These are phyloP conservation scores for Fusarium udum DNA, from an alignment of 2,329 filamentous ascomycete genomes.

Conservation along the genomic window DNA sequence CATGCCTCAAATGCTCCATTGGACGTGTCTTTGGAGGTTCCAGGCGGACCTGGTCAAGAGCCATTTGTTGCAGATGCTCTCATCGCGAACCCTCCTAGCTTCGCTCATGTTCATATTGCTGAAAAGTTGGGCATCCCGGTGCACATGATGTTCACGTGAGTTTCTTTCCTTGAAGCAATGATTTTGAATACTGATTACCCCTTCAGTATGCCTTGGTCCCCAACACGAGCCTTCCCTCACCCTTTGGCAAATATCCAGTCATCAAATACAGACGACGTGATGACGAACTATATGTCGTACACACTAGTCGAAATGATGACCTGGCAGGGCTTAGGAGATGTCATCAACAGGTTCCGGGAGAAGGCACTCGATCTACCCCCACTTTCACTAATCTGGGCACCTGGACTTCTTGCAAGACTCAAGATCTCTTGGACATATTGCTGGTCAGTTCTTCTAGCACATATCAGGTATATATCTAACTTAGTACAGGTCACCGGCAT, in stretches of 20 bases:
- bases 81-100: slow-evolving; percentile 81
- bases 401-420: slow-evolving; percentile 79
- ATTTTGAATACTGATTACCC: slow-evolving; percentile 50
- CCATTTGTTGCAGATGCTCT: slow-evolving; percentile 88
- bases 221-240: slow-evolving; percentile 86
- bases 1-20: slow-evolving; percentile 60
- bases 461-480: not conserved
- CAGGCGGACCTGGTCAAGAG: slow-evolving; percentile 53
- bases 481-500: slow-evolving; percentile 67
- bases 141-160: slow-evolving; percentile 90
- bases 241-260: slow-evolving; percentile 84
- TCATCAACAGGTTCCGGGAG: slow-evolving; percentile 88
- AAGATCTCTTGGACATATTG: slow-evolving; percentile 89
- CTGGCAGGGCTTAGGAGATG: slow-evolving; percentile 89
- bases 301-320: slow-evolving; percentile 89
- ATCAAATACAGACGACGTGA: slow-evolving; percentile 77
- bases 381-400: slow-evolving; percentile 83
- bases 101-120: slow-evolving; percentile 78
- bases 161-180: slow-evolving; percentile 27
- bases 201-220: slow-evolving; percentile 88
- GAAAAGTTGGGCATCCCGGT: slow-evolving; percentile 79
- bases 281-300: slow-evolving; percentile 86
- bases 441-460: slow-evolving; percentile 61
- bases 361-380: slow-evolving; percentile 78
- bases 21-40: slow-evolving; percentile 45